Conservation (phyloP, 495 filamentous ascomycete species). For the Evansstolkia leycettana region DNA sequence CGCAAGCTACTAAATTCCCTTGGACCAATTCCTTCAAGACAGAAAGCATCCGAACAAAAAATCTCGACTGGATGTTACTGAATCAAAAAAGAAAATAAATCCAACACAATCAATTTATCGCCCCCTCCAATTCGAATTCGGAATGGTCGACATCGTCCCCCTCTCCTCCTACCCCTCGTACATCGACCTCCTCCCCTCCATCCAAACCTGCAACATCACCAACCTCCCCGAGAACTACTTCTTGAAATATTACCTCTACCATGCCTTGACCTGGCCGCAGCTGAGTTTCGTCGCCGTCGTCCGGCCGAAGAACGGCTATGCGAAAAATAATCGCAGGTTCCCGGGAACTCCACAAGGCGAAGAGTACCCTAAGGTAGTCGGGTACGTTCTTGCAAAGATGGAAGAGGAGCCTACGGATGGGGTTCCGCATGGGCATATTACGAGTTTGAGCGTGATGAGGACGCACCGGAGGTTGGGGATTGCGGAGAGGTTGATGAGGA, state of each 20-base stretch:
- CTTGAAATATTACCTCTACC: conserved; percentile 99
- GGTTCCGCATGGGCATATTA: conserved; percentile 92
- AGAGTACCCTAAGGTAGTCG: conserved; percentile 93
- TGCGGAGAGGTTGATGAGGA: conserved; percentile 93
- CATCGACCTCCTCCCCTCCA: conserved; percentile 66
- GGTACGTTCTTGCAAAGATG: conserved; percentile 98
- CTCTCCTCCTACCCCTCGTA: conserved; percentile 36
- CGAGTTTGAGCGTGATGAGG: conserved; percentile 87
- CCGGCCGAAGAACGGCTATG: conserved; percentile 52
- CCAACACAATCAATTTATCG: too few species aligned
- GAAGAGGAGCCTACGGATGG: conserved; percentile 93
- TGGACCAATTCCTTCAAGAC: too few species aligned
- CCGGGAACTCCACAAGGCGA: conserved; percentile 29
- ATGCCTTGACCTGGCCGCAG: conserved; percentile 95
- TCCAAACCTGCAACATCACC: conserved; percentile 96
- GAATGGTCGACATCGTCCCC: conserved; percentile 42
- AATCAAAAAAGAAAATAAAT: too few species aligned
- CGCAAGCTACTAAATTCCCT: too few species aligned
- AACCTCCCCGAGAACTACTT: conserved; percentile 99
- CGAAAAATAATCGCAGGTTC: conserved; percentile 3
- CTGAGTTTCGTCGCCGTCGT: conserved; percentile 94
- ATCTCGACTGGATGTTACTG: too few species aligned
- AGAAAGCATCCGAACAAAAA: too few species aligned
- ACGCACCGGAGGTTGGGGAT: conserved; percentile 85
- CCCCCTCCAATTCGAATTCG: too few species aligned